These are phyloP conservation scores for Nyssa sinensis DNA, from an alignment of 148 eudicot species.

Conservation along the genomic window DNA sequence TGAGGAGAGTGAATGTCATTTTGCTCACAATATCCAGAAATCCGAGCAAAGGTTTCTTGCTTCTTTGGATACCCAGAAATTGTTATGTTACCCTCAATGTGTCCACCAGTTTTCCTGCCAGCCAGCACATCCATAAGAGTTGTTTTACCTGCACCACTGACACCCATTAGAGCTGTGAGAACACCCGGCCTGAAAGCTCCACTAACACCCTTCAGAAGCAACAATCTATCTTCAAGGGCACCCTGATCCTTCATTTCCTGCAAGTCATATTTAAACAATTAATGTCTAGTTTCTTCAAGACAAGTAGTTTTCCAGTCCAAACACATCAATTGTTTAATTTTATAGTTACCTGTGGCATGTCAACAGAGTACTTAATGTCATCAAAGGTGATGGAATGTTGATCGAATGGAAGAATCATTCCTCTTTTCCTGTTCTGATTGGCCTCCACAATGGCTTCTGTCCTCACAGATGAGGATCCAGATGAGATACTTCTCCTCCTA, in stretches of 20 bases:
- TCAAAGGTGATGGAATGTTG: conserved; percentile 67
- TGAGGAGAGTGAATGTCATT: conserved; percentile 74
- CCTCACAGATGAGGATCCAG: background rate
- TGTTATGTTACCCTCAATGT: conserved; percentile 53
- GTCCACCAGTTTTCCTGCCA: conserved; percentile 70
- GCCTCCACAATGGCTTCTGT: background rate
- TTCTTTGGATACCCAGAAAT: conserved; percentile 68
- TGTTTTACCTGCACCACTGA: conserved; percentile 79
- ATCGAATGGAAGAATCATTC: conserved; percentile 85
- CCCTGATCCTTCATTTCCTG: conserved; percentile 79
- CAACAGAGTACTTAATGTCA: conserved; percentile 63
- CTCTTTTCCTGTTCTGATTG: conserved; percentile 31
- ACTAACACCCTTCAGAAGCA: conserved; percentile 69
- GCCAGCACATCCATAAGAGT: conserved; percentile 83
- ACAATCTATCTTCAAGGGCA: conserved; percentile 45
- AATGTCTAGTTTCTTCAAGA: background rate
- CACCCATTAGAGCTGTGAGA: conserved; percentile 78
- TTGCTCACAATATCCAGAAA: conserved; percentile 82
- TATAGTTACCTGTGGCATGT: conserved; percentile 66
- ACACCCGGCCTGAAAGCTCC: conserved; percentile 78
- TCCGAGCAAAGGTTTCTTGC: conserved; percentile 68
- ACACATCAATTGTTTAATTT: background rate
- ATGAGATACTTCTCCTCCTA: conserved; percentile 5
- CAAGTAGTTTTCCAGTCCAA: background rate
- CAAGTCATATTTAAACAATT: conserved; percentile 9